Conservation (phyloP, 768 basidiomycete species). For the Pulveroboletus frians region DNA sequence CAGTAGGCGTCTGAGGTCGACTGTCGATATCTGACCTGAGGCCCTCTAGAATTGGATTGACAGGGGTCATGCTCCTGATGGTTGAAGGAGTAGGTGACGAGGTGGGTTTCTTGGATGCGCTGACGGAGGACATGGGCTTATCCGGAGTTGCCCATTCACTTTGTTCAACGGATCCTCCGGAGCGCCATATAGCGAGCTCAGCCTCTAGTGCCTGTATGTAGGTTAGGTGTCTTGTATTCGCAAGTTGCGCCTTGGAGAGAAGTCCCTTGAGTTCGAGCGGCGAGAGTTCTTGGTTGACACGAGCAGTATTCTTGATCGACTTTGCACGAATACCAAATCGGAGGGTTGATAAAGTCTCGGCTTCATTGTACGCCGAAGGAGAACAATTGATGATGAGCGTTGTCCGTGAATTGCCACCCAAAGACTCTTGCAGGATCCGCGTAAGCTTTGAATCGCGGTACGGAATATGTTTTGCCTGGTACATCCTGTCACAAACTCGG, state of each 20-base stretch:
- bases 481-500: constrained; percentile 3
- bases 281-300: constrained; percentile 96
- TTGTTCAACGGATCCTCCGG: constrained; percentile 80
- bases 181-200: constrained; percentile 84
- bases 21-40: constrained; percentile 70
- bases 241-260: constrained; percentile 82
- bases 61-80: constrained; percentile 66
- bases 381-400: constrained; percentile 99
- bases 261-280: constrained; percentile 93
- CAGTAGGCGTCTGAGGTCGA: constrained; percentile 89
- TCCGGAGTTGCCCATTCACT: constrained; percentile 73
- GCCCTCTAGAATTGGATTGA: constrained; percentile 68
- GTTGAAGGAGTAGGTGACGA: constrained; percentile 64
- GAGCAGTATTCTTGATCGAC: constrained; percentile 99
- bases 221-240: constrained; percentile 77
- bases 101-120: constrained; percentile 43
- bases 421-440: constrained; percentile 96
- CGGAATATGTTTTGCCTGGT: constrained; percentile 90
- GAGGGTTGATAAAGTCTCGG: constrained; percentile 94
- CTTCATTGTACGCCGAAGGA: constrained; percentile 94
- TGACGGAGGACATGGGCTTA: constrained; percentile 43
- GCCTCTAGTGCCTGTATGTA: constrained; percentile 89
- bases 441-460: constrained; percentile 99
- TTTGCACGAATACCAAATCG: constrained; percentile 99
- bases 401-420: constrained; percentile 91